phyloP scores from a whole-genome alignment of 805 yeast genomes.

The Barnettozyma populi region DNA sequence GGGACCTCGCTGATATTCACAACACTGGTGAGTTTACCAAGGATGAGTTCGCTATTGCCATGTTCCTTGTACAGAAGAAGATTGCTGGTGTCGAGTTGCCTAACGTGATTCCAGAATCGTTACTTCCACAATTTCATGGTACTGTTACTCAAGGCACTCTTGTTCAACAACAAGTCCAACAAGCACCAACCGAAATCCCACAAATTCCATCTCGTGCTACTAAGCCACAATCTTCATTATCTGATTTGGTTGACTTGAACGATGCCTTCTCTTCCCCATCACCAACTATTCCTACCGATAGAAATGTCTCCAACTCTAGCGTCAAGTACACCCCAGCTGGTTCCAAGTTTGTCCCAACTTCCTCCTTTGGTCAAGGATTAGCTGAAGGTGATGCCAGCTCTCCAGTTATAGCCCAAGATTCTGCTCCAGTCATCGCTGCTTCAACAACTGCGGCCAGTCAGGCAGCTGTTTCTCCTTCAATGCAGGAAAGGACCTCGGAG shows the following conservation, averaged over 20 bases:
- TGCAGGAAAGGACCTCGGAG: not conserved
- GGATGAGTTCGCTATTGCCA: constrained; percentile 86
- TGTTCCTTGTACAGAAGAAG: constrained; percentile 84
- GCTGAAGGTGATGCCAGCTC: constrained; percentile 26
- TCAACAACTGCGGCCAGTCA: constrained; percentile 12
- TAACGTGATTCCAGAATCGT: constrained; percentile 62
- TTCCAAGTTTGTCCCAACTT: constrained; percentile 67
- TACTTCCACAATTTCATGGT: constrained; percentile 33
- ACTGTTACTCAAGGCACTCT: not conserved
- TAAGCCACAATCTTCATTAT: constrained; percentile 48
- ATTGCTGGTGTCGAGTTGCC: constrained; percentile 78
- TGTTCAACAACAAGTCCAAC: constrained; percentile 10
- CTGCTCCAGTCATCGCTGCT: constrained; percentile 21
- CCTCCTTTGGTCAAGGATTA: constrained; percentile 78
- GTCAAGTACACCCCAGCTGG: constrained; percentile 27
- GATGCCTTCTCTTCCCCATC: constrained; percentile 45
- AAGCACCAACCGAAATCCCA: constrained; percentile 15
- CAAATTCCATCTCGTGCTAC: constrained; percentile 34
- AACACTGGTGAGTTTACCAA: constrained; percentile 77
- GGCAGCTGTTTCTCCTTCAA: constrained; percentile 14
- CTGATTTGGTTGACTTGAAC: constrained; percentile 58
- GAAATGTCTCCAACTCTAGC: constrained; percentile 23
- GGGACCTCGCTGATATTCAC: constrained; percentile 93
- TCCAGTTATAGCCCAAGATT: constrained; percentile 17
- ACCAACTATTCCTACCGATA: constrained; percentile 24